Percentiles rank a stretch among this genome's conserved stretches.
These are phyloP conservation scores for Nothophoma quercina DNA, from an alignment of 2,329 filamentous ascomycete genomes.

Conservation along the genomic window DNA sequence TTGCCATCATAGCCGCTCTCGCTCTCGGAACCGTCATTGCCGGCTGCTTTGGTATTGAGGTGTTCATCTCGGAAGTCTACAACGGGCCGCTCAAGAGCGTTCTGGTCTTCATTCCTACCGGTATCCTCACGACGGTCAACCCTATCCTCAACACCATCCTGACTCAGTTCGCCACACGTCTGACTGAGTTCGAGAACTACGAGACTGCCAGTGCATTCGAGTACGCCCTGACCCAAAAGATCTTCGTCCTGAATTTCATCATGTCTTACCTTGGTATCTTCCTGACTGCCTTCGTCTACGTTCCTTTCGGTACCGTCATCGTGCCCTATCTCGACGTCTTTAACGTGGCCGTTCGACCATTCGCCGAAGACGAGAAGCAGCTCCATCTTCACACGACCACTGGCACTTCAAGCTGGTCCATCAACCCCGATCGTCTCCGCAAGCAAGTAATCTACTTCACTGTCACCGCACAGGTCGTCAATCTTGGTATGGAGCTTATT, in stretches of 20 bases:
- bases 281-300: slow-evolving; percentile 91
- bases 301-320: slow-evolving; percentile 85
- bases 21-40: slow-evolving; percentile 84
- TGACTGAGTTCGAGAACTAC: slow-evolving; percentile 91
- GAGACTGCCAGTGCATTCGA: slow-evolving; percentile 86
- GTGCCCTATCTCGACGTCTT: slow-evolving; percentile 88
- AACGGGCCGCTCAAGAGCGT: slow-evolving; percentile 85
- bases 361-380: slow-evolving; percentile 78
- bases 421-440: slow-evolving; percentile 83
- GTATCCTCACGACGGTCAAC: slow-evolving; percentile 81
- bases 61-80: slow-evolving; percentile 95
- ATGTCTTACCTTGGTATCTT: slow-evolving; percentile 88
- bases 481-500: slow-evolving; percentile 82
- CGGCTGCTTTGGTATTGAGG: slow-evolving; percentile 88
- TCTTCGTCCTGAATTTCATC: slow-evolving; percentile 96
- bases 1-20: slow-evolving; percentile 75
- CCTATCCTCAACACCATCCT: slow-evolving; percentile 80
- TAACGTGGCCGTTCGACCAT: slow-evolving; percentile 73
- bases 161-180: slow-evolving; percentile 74
- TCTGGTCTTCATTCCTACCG: slow-evolving; percentile 84
- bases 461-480: slow-evolving; percentile 90
- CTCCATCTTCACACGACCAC: slow-evolving; percentile 57
- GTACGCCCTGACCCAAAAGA: slow-evolving; percentile 85
- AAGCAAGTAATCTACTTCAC: slow-evolving; percentile 97
- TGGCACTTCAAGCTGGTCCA: slow-evolving; percentile 68